phyloP scores from a whole-genome alignment of 2,329 filamentous ascomycete species.

The Ophiocordyceps australis region DNA sequence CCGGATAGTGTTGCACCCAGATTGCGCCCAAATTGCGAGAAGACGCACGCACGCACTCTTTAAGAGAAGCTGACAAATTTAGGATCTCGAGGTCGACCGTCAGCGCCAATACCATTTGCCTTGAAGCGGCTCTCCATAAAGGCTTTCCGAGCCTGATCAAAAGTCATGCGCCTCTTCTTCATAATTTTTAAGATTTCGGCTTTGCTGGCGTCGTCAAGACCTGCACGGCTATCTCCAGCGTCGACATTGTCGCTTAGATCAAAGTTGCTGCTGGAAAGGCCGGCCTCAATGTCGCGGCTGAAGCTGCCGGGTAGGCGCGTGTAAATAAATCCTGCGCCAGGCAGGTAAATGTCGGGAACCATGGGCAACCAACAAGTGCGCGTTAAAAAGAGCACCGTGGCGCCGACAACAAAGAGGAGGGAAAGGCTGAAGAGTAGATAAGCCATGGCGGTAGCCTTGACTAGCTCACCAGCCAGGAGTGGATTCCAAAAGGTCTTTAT shows the following conservation, averaged over 20 bases:
- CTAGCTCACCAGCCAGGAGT: too few species aligned
- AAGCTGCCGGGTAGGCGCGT: conserved; percentile 62
- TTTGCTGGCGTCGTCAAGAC: conserved; percentile 68
- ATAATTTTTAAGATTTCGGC: conserved; percentile 75
- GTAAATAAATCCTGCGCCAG: conserved; percentile 49
- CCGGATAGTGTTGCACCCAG: too few species aligned
- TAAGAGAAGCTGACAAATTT: conserved; percentile 80
- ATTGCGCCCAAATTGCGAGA: too few species aligned
- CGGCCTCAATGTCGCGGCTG: conserved; percentile 70
- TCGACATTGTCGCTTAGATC: conserved; percentile 68
- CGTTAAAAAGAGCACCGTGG: conserved; percentile 66
- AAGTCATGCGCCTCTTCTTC: conserved; percentile 65
- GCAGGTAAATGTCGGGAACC: conserved; percentile 40
- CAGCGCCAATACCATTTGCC: conserved; percentile 73
- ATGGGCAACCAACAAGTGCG: conserved; percentile 59
- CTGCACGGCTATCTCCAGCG: conserved; percentile 58
- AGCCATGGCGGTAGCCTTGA: conserved; percentile 41
- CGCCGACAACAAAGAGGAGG: conserved; percentile 51
- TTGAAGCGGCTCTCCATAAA: conserved; percentile 77
- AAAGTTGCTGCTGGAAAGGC: conserved; percentile 68
- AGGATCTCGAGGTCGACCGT: conserved; percentile 76
- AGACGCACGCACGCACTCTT: too few species aligned
- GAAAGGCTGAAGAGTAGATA: conserved; percentile 67
- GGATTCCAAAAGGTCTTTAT: too few species aligned
- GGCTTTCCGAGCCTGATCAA: conserved; percentile 77